Conservation (phyloP, 108 stramenopile species). For the Thalassiosira profunda region DNA sequence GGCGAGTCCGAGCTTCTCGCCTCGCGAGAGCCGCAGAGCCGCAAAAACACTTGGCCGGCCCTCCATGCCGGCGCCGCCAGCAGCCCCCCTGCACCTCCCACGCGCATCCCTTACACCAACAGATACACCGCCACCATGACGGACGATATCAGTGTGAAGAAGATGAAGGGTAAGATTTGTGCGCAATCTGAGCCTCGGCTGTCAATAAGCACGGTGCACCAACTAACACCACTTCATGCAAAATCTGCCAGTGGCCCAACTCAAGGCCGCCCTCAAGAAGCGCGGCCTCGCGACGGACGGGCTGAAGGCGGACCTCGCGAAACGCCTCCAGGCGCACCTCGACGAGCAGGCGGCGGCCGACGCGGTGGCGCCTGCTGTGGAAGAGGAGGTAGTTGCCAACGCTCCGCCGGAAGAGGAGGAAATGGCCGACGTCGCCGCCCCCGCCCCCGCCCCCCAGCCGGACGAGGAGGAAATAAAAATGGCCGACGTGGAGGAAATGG, state of each 20-base stretch:
- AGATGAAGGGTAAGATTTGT: slow-evolving; percentile 57
- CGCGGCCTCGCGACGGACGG: slow-evolving; percentile 69
- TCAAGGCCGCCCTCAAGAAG: slow-evolving; percentile 53
- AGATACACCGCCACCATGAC: slow-evolving; percentile 4
- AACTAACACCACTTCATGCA: neutral
- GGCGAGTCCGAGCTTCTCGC: too few relatives aligned
- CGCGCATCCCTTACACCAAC: too few relatives aligned
- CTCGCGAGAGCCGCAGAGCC: too few relatives aligned
- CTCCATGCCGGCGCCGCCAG: too few relatives aligned
- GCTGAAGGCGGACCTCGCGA: slow-evolving; percentile 73
- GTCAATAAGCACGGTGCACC: neutral
- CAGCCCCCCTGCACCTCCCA: too few relatives aligned
- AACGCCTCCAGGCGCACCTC: slow-evolving; percentile 72
- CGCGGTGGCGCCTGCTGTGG: too few relatives aligned
- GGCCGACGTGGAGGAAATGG: neutral
- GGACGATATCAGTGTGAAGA: slow-evolving; percentile 46
- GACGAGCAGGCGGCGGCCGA: slow-evolving; percentile 63
- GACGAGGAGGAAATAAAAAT: neutral
- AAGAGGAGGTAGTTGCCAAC: too few relatives aligned
- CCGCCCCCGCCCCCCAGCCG: too few relatives aligned
- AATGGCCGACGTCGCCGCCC: too few relatives aligned
- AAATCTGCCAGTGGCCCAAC: slow-evolving; percentile 56
- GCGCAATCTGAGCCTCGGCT: too few relatives aligned
- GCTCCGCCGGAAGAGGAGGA: too few relatives aligned
- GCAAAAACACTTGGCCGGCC: too few relatives aligned